Evolutionary conservation across 2,329 filamentous ascomycete species (phyloP).

Genomic region (Hypoxylon sp.): DNA sequence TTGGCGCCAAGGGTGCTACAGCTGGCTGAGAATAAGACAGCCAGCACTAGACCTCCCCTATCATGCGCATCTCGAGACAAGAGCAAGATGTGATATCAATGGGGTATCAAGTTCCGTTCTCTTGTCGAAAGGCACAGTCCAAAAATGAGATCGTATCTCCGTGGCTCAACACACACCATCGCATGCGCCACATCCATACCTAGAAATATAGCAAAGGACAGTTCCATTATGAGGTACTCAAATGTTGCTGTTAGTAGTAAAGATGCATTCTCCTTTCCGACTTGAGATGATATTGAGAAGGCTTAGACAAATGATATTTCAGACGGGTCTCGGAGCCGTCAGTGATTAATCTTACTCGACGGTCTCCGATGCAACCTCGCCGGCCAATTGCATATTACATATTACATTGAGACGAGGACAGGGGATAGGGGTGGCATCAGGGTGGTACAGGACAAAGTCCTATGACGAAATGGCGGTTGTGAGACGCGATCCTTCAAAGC

Average conservation of each 20-base stretch:
- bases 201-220: too few species aligned
- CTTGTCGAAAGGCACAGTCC: neutral
- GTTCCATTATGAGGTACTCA: neutral
- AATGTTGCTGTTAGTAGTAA: neutral
- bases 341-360: neutral
- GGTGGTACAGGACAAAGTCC: constrained; percentile 12
- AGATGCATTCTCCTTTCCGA: neutral
- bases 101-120: too few species aligned
- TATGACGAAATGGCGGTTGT: neutral
- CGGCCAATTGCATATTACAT: constrained; percentile 2
- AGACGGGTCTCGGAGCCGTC: neutral
- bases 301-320: neutral
- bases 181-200: too few species aligned
- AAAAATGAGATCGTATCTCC: too few species aligned
- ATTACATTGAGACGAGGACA: too few species aligned
- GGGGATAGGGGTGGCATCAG: too few species aligned
- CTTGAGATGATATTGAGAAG: neutral
- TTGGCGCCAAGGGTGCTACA: neutral
- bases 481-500: neutral
- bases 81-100: neutral
- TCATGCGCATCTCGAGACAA: neutral
- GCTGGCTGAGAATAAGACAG: neutral
- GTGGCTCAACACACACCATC: too few species aligned
- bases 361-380: neutral
- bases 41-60: neutral